Conservation (phyloP, 2,329 filamentous ascomycete genomes). For the Scopulariopsis brevicaulis region DNA sequence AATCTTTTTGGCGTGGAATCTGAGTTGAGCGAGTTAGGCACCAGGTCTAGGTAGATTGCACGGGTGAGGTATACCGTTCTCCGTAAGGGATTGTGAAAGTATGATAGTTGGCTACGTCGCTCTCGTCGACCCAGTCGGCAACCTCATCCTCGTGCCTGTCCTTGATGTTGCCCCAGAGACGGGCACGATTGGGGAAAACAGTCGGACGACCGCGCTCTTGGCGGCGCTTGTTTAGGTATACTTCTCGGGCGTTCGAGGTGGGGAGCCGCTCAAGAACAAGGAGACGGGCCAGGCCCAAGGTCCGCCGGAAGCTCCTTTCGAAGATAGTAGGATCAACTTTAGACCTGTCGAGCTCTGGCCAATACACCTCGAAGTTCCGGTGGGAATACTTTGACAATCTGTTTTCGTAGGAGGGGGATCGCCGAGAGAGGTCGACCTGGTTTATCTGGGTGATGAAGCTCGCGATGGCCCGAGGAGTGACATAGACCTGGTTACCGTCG, state of each 20-base stretch:
- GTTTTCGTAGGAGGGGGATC: conserved; percentile 81
- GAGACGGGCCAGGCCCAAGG: conserved; percentile 65
- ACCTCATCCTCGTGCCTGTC: conserved; percentile 68
- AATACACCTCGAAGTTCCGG: conserved; percentile 75
- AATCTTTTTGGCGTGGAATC: conserved; percentile 55
- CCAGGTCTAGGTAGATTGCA: background rate
- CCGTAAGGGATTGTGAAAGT: conserved; percentile 65
- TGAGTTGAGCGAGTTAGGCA: background rate
- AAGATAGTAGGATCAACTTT: conserved; percentile 78
- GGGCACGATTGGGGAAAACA: conserved; percentile 27
- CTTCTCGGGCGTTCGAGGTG: conserved; percentile 53
- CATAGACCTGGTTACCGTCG: conserved; percentile 70
- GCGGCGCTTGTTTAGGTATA: conserved; percentile 59
- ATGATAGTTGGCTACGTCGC: conserved; percentile 70
- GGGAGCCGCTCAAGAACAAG: conserved; percentile 73
- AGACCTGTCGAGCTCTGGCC: conserved; percentile 62
- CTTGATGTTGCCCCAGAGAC: conserved; percentile 62
- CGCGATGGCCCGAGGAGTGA: conserved; percentile 63
- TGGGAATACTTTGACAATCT: conserved; percentile 77
- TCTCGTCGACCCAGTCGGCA: conserved; percentile 69
- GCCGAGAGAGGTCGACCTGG: conserved; percentile 64
- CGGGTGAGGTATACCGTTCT: conserved; percentile 16
- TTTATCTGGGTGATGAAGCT: conserved; percentile 78
- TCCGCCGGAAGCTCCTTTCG: conserved; percentile 67
- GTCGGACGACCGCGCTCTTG: conserved; percentile 59